Percentiles rank a stretch among this genome's conserved stretches.
phyloP scores from a whole-genome alignment of 2,329 filamentous ascomycete species.

The Whalleya microplaca region DNA sequence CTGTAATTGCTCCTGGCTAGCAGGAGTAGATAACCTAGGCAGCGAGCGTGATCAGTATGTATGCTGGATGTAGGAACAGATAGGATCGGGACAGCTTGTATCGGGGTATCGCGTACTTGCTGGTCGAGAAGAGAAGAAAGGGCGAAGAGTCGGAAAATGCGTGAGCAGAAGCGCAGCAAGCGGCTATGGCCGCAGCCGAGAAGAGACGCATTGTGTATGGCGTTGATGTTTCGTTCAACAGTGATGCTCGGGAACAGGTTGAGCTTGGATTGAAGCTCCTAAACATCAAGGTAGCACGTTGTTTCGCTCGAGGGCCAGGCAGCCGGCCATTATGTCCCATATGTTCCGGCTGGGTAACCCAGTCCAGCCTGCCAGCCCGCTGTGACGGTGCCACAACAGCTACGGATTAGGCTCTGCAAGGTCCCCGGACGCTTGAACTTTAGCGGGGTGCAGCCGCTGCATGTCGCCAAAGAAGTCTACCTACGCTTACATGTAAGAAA shows the following conservation, averaged over 20 bases:
- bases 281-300: constrained; percentile 6
- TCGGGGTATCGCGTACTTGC: constrained; percentile 62
- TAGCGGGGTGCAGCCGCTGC: constrained; percentile 2
- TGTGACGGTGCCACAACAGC: background rate
- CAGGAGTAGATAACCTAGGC: constrained; percentile 37
- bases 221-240: constrained; percentile 6
- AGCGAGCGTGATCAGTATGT: constrained; percentile 4
- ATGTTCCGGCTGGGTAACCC: constrained; percentile 8
- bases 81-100: background rate
- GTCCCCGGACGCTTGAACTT: constrained; percentile 13
- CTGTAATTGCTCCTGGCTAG: constrained; percentile 50
- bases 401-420: constrained; percentile 4
- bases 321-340: background rate
- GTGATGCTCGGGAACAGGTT: constrained; percentile 10
- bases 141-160: constrained; percentile 88
- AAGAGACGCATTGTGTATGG: constrained; percentile 57
- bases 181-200: constrained; percentile 53
- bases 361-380: too few relatives aligned
- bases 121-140: constrained; percentile 85
- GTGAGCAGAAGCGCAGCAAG: constrained; percentile 60
- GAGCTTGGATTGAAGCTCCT: constrained; percentile 20
- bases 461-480: background rate
- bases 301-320: constrained; percentile 4
- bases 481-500: background rate
- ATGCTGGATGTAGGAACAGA: background rate